phyloP scores from a whole-genome alignment of 1,139 yeast species.

The Magnusiomyces suaveolens region DNA sequence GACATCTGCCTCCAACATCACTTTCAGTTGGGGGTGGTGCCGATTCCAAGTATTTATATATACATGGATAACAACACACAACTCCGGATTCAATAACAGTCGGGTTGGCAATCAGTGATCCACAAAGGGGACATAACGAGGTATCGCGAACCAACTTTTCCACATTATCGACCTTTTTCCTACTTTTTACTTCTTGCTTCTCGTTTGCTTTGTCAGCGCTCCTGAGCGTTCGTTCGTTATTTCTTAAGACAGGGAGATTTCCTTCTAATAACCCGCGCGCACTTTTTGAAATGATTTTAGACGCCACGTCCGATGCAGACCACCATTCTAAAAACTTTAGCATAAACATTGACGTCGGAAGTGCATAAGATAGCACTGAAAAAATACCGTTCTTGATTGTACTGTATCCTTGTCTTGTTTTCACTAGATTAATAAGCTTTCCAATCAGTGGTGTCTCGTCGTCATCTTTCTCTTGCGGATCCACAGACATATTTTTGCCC shows the following conservation, averaged over 20 bases:
- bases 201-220: not conserved
- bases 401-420: conserved; percentile 18
- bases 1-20: conserved; percentile 66
- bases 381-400: conserved; percentile 34
- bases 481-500: not conserved
- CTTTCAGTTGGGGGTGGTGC: conserved; percentile 24
- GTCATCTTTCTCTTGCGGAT: conserved; percentile 2
- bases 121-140: conserved; percentile 63
- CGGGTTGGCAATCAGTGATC: conserved; percentile 57
- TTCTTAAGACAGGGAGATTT: conserved; percentile 41
- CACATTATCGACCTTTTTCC: conserved; percentile 21
- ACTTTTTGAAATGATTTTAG: conserved; percentile 47
- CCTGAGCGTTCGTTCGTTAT: not conserved
- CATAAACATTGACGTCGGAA: conserved; percentile 78
- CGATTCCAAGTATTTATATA: conserved; percentile 50
- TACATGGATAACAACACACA: conserved; percentile 84
- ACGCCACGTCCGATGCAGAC: conserved; percentile 69
- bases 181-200: conserved; percentile 7
- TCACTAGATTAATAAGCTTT: conserved; percentile 17
- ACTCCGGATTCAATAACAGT: conserved; percentile 87
- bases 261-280: conserved; percentile 32
- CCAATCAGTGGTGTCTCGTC: conserved; percentile 14
- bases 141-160: conserved; percentile 24
- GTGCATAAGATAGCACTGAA: conserved; percentile 34
- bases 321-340: conserved; percentile 93